Conservation (phyloP, 805 yeast genomes). For the Starmerella floricola region DNA sequence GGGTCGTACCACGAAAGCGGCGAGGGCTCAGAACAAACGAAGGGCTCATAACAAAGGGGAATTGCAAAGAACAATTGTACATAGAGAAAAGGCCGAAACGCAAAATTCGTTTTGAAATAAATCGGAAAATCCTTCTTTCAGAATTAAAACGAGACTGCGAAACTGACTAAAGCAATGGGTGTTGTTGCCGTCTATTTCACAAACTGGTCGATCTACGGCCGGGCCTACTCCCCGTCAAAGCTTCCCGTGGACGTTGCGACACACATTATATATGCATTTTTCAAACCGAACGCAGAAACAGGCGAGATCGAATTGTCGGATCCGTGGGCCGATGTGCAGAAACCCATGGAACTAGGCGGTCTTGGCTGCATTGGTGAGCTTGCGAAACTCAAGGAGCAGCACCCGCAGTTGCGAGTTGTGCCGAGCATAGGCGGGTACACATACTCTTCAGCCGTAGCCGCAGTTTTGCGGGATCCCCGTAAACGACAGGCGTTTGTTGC, state of each 20-base stretch:
- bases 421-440: slow-evolving; percentile 84
- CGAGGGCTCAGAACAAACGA: too few relatives aligned
- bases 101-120: too few relatives aligned
- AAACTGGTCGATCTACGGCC: slow-evolving; percentile 56
- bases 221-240: slow-evolving; percentile 47
- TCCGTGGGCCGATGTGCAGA: slow-evolving; percentile 48
- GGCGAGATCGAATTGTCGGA: slow-evolving; percentile 51
- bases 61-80: too few relatives aligned
- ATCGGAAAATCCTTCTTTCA: not conserved
- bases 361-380: slow-evolving; percentile 44
- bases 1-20: too few relatives aligned
- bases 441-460: slow-evolving; percentile 38
- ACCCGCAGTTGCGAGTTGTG: slow-evolving; percentile 37
- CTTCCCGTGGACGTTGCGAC: slow-evolving; percentile 48
- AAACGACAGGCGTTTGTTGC: slow-evolving; percentile 38
- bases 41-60: too few relatives aligned
- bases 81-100: not conserved
- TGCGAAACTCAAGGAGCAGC: slow-evolving; percentile 30
- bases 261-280: slow-evolving; percentile 69
- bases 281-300: slow-evolving; percentile 41
- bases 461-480: slow-evolving; percentile 31
- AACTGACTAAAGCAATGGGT: too few relatives aligned
- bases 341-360: slow-evolving; percentile 23
- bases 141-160: not conserved
- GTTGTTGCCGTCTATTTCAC: slow-evolving; percentile 21